Evolutionary conservation across 2,329 filamentous ascomycete species (phyloP), one percentile per base, ranked within the genome.

Genomic region (Talaromyces sp.): DNA sequence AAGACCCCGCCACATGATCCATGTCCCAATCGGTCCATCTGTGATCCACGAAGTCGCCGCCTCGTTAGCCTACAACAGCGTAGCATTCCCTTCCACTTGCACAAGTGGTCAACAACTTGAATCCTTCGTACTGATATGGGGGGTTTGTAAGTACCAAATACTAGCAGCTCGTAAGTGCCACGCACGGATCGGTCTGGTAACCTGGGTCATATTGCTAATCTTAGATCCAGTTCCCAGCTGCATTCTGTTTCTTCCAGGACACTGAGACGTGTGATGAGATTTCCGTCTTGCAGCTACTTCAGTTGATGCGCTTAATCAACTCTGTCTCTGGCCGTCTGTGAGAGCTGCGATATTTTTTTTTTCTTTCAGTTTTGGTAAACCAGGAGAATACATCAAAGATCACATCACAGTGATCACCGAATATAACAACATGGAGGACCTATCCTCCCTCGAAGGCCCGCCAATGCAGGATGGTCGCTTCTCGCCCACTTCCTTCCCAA

Each of bases 371-470:
- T 31, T 31, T 31, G 27, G 27, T 31, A 31, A 31, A 31, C 27
- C 27, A 31, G 1, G 27, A 31, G 27, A 31, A 48, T 14, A 24
- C 11, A 4, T 14, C 13, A 48, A 27, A 16, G 6, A 48, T 13
- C 8, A 24, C 13, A 1, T 9, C 6, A 1, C 1, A 27, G 5
- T 6, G n/a, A 48, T 27, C 24, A 13, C 4, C 47, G 7, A 37
- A 39, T 22, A 57, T 14, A 22, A 43, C 8, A 54, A 22, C 13
- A 62, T 64, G 59, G 72, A 73, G 72, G 76, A 77, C 63, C 71
- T 77, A 24, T 77, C 76, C 10, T 75, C 73, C 10, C 69, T 77
- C 2, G 75, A 76, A 68, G 76, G 76, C 3, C 73, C 73, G 50
- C 75, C 74, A 2, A 69, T 77, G 27, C 39, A 66, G 11, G 69